Evolutionary conservation across 768 basidiomycete species (phyloP).

Genomic region (Suillus placidus): DNA sequence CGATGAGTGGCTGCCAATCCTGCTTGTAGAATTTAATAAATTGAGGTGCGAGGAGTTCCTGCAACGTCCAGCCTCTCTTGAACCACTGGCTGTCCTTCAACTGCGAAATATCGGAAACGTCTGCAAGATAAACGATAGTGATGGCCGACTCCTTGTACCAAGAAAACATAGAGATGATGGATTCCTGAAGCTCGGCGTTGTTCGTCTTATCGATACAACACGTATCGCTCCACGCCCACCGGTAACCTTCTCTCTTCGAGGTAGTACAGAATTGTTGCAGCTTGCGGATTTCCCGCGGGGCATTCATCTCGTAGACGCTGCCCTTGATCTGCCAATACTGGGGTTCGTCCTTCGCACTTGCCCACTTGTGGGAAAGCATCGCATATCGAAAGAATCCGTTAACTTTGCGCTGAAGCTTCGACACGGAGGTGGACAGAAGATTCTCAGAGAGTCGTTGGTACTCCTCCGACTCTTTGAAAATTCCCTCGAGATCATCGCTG

Average conservation of each 20-base stretch:
- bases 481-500: constrained; percentile 1
- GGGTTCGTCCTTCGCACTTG: constrained; percentile 17
- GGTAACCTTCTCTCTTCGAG: constrained; percentile 31
- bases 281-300: constrained; percentile 15
- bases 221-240: constrained; percentile 35
- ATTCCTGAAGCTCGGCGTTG: constrained; percentile 29
- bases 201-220: constrained; percentile 31
- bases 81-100: constrained; percentile 34
- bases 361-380: constrained; percentile 14
- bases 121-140: constrained; percentile 32
- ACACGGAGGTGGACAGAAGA: not conserved
- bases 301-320: constrained; percentile 19
- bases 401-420: constrained; percentile 6
- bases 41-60: constrained; percentile 30
- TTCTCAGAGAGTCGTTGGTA: not conserved
- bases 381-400: constrained; percentile 15
- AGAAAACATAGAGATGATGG: constrained; percentile 33
- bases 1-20: constrained; percentile 22
- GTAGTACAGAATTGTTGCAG: constrained; percentile 34
- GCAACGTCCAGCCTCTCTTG: constrained; percentile 24
- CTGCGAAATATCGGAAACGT: constrained; percentile 26
- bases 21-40: constrained; percentile 28
- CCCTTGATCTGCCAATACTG: constrained; percentile 11
- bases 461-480: constrained; percentile 7
- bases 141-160: constrained; percentile 31